Evolutionary conservation across 371 early-diverging fungal genomes (phyloP), one percentile per base, ranked within the genome.

Genomic region (Mucor lusitanicus): DNA sequence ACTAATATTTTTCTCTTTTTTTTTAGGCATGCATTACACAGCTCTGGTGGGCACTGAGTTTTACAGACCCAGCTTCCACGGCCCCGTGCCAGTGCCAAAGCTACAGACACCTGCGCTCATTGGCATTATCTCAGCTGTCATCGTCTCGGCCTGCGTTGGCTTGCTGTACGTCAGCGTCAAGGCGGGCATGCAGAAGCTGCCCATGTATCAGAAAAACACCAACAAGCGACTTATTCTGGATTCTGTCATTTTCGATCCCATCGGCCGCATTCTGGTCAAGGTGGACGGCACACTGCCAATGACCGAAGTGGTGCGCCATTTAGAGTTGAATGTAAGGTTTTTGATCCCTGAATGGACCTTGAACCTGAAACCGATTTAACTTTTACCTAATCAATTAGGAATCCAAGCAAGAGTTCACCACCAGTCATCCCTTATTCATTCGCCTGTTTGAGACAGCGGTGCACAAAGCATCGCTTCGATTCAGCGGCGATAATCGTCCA

Each of bases 11-110:
- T 42, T 32, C 3, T 33, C 3, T 25, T 42, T 32, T 2, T 33
- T 1, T 19, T 23, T 59, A 79, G 83, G 83, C 13, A 83, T 83
- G 83, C 83, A 83, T 59, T 80, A 80, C 60, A 78, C 78, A 21
- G 80, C 77, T 19, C 69, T 83, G 62, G 72, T 66, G 6, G 83
- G 83, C 7, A 83, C 80, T 7, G 53, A 59, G 0, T 83, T 79
- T 61, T 69, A 72, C 30, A 33, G 23, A 25, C 76, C 75, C 1
- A 54, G 58, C 12, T n/a, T 48, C 8, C 46, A 46, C 5, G 54
- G n/a, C 9, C n/a, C 59, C 3, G 72, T 77, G 21, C 78, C 81
- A 3, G 55, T 68, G 7, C 78, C 81, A 12, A 64, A 72, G 9
- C 57, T 81, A 1, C 55, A 68, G 21, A 71, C 72, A 19, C 70